Conservation (phyloP, 2,329 filamentous ascomycete species). For the Diaporthe sp. region DNA sequence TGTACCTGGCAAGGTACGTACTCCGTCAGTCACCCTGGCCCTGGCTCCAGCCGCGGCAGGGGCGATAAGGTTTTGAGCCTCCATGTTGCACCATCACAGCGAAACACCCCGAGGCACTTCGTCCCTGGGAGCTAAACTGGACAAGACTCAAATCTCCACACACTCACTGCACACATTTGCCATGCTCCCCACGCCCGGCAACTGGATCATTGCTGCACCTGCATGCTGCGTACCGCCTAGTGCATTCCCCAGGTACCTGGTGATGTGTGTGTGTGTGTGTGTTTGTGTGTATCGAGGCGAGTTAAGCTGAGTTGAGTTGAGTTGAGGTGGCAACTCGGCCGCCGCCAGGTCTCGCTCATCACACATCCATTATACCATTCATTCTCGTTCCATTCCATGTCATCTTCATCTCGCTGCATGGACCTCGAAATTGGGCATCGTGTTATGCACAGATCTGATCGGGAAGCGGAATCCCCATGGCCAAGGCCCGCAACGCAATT, state of each 20-base stretch:
- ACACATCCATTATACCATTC: neutral
- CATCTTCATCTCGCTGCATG: neutral
- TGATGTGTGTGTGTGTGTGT: neutral
- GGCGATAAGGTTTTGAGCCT: constrained; percentile 32
- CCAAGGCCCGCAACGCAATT: neutral
- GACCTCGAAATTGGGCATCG: constrained; percentile 8
- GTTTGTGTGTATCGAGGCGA: neutral
- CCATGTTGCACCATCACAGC: constrained; percentile 32
- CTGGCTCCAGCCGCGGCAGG: constrained; percentile 3
- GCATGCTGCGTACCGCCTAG: neutral
- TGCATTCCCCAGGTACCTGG: neutral
- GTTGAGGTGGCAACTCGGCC: neutral
- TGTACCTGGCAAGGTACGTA: neutral
- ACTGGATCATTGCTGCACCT: neutral
- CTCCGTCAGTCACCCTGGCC: neutral
- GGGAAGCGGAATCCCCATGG: constrained; percentile 3
- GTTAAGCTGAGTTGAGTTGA: too few relatives aligned
- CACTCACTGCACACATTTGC: neutral
- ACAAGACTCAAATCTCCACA: neutral
- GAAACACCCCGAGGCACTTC: constrained; percentile 17
- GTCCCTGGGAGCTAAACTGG: neutral
- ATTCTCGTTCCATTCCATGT: neutral
- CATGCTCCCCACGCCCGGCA: neutral
- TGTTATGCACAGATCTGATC: constrained; percentile 15
- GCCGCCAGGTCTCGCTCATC: neutral